Evolutionary conservation across 2,329 filamentous ascomycete species (phyloP).

Genomic region (Alternaria atra): DNA sequence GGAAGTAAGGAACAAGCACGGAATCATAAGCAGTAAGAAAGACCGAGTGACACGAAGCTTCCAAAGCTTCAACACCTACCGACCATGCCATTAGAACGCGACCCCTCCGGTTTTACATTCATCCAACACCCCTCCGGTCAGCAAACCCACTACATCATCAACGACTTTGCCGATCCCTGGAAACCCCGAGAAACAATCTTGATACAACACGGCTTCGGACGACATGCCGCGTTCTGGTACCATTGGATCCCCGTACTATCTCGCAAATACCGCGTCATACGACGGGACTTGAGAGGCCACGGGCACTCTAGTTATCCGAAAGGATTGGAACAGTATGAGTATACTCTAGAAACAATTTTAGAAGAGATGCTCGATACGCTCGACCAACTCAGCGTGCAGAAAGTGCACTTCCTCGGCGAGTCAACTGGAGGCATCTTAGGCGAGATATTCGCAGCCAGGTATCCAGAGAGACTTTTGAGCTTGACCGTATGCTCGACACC

Average conservation of each 20-base stretch:
- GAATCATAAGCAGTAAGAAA: background rate
- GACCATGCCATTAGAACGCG: slow-evolving; percentile 32
- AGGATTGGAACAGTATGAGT: slow-evolving; percentile 22
- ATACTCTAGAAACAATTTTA: slow-evolving; percentile 39
- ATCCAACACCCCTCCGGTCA: slow-evolving; percentile 43
- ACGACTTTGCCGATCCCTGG: slow-evolving; percentile 45
- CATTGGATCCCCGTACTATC: slow-evolving; percentile 49
- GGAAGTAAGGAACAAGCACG: background rate
- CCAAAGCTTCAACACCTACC: background rate
- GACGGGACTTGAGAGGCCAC: slow-evolving; percentile 48
- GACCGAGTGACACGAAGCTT: background rate
- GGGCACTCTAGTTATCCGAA: slow-evolving; percentile 39
- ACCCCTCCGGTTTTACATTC: slow-evolving; percentile 35
- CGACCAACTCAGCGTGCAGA: slow-evolving; percentile 42
- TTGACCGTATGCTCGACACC: slow-evolving; percentile 47
- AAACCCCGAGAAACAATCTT: slow-evolving; percentile 46
- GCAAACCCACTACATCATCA: slow-evolving; percentile 41
- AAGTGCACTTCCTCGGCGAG: slow-evolving; percentile 49
- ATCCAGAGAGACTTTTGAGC: slow-evolving; percentile 41
- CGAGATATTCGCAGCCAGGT: slow-evolving; percentile 44
- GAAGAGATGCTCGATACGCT: slow-evolving; percentile 47
- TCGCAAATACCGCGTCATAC: slow-evolving; percentile 42
- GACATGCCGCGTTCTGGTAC: slow-evolving; percentile 48
- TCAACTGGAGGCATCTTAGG: slow-evolving; percentile 48
- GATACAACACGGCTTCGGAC: slow-evolving; percentile 51